Base-by-base conservation (phyloP, 75 land plant species). In the Larix kaempferi region DNA sequence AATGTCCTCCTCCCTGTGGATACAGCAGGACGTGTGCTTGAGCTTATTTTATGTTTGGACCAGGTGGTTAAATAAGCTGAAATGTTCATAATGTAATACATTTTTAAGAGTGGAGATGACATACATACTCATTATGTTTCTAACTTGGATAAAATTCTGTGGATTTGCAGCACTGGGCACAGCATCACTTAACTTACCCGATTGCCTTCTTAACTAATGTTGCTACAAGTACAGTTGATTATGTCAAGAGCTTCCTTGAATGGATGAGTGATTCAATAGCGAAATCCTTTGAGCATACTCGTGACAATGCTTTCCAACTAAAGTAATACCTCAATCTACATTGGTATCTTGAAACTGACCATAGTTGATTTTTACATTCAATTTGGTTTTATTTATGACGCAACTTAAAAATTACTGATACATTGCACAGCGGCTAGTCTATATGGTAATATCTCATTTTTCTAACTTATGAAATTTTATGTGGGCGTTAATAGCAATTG, bases 201-300 rank as follows among this genome's bases (percentile, higher is more conserved):
- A 84, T 96, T 57, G 90, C 81, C 78, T 91, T 94, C 66, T 85
- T 92, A 6, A 96, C 99, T 37, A 84, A 94, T 86, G 92, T 93
- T 67, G 73, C 95, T 58, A 78, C 89, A 76, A 96, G 99, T 80
- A 94, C 98, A 54, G 78, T 94, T 82, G 99, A 96, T 59, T 94
- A 92, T 89, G 95, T 88, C 57, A 96, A 96, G 87, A 94, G 98
- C 78, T 94, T 94, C 76, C 87, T 96, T 66, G 99, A 96, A 84
- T 96, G 98, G 98, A 96, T 92, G 99, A 94, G 93, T 80, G 99
- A 96, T 78, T 75, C 99, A 1, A 96, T 96, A 78, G 98, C 98
- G 23, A 96, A 92, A 74, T 89, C 98, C 17, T 96, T 96, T 83
- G 99, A 92, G 75, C 88, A 91, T 49, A 86, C 91, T 14, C 91